Percentiles rank a stretch among this genome's conserved stretches.
These are phyloP conservation scores for Debaryomyces fabryi DNA, from an alignment of 1,139 yeast species.

Conservation along the genomic window DNA sequence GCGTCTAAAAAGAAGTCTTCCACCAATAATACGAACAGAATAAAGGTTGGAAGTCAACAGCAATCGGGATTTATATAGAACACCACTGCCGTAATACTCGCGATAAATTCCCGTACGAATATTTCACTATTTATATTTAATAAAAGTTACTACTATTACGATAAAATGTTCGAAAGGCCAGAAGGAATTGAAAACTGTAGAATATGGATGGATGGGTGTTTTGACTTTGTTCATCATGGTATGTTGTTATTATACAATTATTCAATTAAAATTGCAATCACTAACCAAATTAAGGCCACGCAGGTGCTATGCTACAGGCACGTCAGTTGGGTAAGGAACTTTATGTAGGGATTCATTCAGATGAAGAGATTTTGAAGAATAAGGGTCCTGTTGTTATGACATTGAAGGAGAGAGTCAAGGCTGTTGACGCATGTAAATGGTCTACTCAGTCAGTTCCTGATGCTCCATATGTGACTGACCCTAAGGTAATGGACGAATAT, in stretches of 20 bases:
- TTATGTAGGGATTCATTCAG: slow-evolving; percentile 89
- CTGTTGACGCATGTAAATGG: slow-evolving; percentile 94
- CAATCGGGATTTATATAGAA: slow-evolving; percentile 32
- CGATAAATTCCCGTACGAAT: not conserved
- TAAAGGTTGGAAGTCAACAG: slow-evolving; percentile 25
- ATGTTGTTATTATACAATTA: slow-evolving; percentile 25
- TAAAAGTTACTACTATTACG: not conserved
- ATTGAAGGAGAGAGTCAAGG: slow-evolving; percentile 72
- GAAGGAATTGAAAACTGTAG: slow-evolving; percentile 45
- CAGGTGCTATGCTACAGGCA: slow-evolving; percentile 95
- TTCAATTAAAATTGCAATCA: not conserved
- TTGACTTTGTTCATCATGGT: slow-evolving; percentile 97
- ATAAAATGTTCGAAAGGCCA: slow-evolving; percentile 44
- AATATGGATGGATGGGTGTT: slow-evolving; percentile 97
- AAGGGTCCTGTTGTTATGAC: slow-evolving; percentile 96
- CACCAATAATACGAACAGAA: not conserved
- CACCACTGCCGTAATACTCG: not conserved
- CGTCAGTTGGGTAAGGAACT: slow-evolving; percentile 74
- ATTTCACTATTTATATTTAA: not conserved
- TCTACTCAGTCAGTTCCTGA: slow-evolving; percentile 66
- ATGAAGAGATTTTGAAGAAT: slow-evolving; percentile 76
- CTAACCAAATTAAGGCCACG: slow-evolving; percentile 59
- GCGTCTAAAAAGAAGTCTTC: not conserved
- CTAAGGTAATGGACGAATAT: slow-evolving; percentile 70
- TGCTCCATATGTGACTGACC: slow-evolving; percentile 97